Percentiles rank a stretch among this genome's conserved stretches.
Conservation (phyloP, 257 asterid species). For the Salvia splendens region DNA sequence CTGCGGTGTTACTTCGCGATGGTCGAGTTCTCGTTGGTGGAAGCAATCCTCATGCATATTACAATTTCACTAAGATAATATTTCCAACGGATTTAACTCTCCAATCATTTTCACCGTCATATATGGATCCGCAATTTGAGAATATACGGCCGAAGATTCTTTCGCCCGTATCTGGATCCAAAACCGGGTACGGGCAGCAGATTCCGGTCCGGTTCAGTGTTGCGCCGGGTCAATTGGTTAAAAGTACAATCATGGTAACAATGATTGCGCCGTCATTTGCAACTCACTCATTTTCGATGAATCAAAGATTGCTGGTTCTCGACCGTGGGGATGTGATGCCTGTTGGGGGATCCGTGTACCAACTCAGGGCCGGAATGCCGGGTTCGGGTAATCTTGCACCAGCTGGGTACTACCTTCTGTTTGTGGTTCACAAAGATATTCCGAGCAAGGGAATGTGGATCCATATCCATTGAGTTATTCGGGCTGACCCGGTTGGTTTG, state of each 20-base stretch:
- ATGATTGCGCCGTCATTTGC: constrained; percentile 52
- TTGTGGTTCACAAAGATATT: constrained; percentile 47
- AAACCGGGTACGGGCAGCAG: constrained; percentile 19
- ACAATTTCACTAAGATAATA: constrained; percentile 34
- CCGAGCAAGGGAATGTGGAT: constrained; percentile 61
- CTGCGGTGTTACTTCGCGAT: too few relatives aligned
- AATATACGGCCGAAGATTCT: constrained; percentile 40
- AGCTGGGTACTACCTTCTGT: constrained; percentile 27
- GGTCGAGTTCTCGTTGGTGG: too few relatives aligned
- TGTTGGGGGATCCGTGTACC: constrained; percentile 29
- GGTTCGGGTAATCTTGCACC: too few relatives aligned
- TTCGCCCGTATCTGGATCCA: constrained; percentile 34
- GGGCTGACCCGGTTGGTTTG: not conserved
- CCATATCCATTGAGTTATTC: constrained; percentile 28
- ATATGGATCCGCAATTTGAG: constrained; percentile 30
- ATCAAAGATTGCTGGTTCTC: constrained; percentile 47
- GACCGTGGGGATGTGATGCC: constrained; percentile 23
- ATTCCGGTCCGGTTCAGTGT: constrained; percentile 32
- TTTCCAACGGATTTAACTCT: constrained; percentile 53
- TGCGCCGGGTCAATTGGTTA: constrained; percentile 23
- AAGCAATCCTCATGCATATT: constrained; percentile 37
- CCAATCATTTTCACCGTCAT: constrained; percentile 52
- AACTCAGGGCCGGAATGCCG: constrained; percentile 30
- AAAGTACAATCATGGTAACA: constrained; percentile 35
- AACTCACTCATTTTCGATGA: constrained; percentile 28